Base-by-base conservation (phyloP, 192 early-diverging fungal species). In the Coemansia furcata region DNA sequence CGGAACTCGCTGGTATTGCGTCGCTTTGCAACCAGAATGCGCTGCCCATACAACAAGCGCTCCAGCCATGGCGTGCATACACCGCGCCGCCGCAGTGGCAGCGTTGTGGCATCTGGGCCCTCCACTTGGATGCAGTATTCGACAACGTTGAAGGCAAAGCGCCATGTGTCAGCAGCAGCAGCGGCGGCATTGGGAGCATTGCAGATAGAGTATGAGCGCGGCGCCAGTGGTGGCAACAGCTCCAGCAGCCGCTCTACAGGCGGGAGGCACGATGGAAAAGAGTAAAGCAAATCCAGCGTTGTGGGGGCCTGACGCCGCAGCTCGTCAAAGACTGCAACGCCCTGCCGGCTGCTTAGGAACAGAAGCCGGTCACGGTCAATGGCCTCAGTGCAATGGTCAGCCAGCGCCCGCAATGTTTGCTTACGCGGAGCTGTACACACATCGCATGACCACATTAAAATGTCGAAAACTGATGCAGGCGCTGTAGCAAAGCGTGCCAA, bases 101-200 rank as follows among this genome's bases (percentile, higher is more conserved):
- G 29, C 6, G 23, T 50, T 26, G 29, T 32, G 50, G 47, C 40
- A 8, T 60, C 54, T 3, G 63, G 10, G 36, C 71, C 75, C 50
- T 77, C 75, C 14, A 77, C 66, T 44, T 74, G 63, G 30, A 78
- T 81, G 44, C 74, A 76, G 58, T 89, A 94, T 47, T 91, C 84
- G 2, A 94, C 88, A 30, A 95, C 87, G 72, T 97, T 96, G 76
- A 98, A 98, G 3, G 92, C 95, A 75, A 96, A 88, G 15, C 85
- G 82, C 59, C 92, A 77, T 15, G 46, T 23, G 2, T 67, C 77
- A 2, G 71, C 62, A 35, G 85, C 79, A 37, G 76, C 72, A 54
- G 71, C 62, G 36, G 85, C 79, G 40, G 76, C 72, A 54, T 89
- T 43, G 0, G 89, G 90, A 0, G 95, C 91, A 62, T 82, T 87